Conservation (phyloP, 2,329 filamentous ascomycete species). For the Corinectria fuckeliana region DNA sequence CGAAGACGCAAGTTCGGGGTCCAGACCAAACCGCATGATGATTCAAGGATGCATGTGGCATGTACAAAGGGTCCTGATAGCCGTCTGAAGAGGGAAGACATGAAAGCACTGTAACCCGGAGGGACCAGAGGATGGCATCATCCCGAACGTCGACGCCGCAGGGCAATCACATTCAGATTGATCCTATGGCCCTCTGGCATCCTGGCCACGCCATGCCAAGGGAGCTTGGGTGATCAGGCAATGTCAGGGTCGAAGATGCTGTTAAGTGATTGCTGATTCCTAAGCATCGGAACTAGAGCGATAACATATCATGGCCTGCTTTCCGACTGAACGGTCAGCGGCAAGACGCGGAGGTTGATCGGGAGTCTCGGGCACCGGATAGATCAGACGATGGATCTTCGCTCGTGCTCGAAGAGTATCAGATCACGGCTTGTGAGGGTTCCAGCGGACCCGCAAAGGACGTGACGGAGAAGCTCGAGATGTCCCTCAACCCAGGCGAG, state of each 20-base stretch:
- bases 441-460: background rate
- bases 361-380: background rate
- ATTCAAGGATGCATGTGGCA: background rate
- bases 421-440: background rate
- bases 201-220: conserved; percentile 1
- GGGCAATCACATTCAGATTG: conserved; percentile 3
- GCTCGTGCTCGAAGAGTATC: background rate
- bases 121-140: conserved; percentile 4
- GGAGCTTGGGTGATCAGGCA: background rate
- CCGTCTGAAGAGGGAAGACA: conserved; percentile 9
- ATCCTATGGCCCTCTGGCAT: background rate
- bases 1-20: conserved; percentile 4
- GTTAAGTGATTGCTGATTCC: background rate
- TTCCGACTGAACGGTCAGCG: background rate
- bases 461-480: background rate
- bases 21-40: background rate
- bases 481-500: background rate
- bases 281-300: background rate
- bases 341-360: background rate
- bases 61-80: conserved; percentile 12
- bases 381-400: background rate
- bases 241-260: conserved; percentile 13
- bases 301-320: background rate
- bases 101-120: background rate
- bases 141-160: conserved; percentile 1